Evolutionary conservation across 257 asterid genomes (phyloP).

Genomic region (Solanum pimpinellifolium): DNA sequence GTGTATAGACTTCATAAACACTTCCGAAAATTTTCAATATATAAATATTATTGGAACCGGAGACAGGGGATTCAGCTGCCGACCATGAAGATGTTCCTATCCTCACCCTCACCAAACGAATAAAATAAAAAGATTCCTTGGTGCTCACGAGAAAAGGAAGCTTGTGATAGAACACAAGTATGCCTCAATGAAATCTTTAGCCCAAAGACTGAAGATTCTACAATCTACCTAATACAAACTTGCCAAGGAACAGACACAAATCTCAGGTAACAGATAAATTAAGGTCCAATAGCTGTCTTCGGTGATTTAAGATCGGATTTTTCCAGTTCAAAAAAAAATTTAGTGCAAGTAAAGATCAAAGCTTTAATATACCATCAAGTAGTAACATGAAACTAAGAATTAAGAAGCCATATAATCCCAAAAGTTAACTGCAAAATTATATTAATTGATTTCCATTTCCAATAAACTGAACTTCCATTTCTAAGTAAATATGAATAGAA

Average conservation of each 20-base stretch:
- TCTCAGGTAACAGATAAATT: background rate
- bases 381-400: background rate
- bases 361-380: background rate
- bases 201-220: background rate
- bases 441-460: background rate
- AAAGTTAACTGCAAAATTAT: background rate
- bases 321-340: background rate
- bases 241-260: background rate
- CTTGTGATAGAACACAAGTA: background rate
- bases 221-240: background rate
- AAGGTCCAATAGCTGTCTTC: background rate
- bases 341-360: background rate
- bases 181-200: background rate
- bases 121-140: background rate
- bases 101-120: background rate
- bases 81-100: background rate
- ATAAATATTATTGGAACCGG: background rate
- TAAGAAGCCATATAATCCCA: background rate
- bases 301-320: background rate
- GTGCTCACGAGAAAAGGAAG: background rate
- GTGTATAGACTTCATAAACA: background rate
- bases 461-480: background rate
- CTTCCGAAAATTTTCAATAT: background rate
- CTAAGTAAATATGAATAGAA: too few species aligned
- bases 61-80: rapidly evolving